Conservation (phyloP, 129 eudicot genomes). For the Deinandra increscens region DNA sequence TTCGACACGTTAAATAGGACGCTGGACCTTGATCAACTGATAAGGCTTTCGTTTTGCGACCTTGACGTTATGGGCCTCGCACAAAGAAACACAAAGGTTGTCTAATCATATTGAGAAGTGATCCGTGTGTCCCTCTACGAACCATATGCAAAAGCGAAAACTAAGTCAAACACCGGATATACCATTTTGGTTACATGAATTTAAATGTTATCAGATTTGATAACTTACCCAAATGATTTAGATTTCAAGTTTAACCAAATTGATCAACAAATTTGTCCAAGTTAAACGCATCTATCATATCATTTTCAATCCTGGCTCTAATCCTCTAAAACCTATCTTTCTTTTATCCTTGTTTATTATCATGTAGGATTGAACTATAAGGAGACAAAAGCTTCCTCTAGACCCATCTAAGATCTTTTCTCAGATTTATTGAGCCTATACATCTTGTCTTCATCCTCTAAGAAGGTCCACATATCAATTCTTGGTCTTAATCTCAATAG, state of each 20-base stretch:
- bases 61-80: too few relatives aligned
- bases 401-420: constrained; percentile 33
- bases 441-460: constrained; percentile 36
- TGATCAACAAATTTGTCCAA: constrained; percentile 1
- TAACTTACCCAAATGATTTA: neutral
- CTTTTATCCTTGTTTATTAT: constrained; percentile 16
- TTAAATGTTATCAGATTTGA: neutral
- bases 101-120: too few relatives aligned
- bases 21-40: too few relatives aligned
- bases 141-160: too few relatives aligned
- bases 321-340: constrained; percentile 15
- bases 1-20: too few relatives aligned
- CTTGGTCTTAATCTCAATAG: constrained; percentile 28
- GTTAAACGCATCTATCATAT: constrained; percentile 28
- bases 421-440: constrained; percentile 36
- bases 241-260: constrained; percentile 4
- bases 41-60: too few relatives aligned
- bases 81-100: too few relatives aligned
- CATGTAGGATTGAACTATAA: constrained; percentile 18
- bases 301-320: constrained; percentile 15
- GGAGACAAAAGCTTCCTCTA: constrained; percentile 35
- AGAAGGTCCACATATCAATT: constrained; percentile 36
- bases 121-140: too few relatives aligned
- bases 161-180: too few relatives aligned
- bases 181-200: too few relatives aligned